Base-by-base conservation (phyloP, 345 rosid genomes). In the Euphorbia lathyris region DNA sequence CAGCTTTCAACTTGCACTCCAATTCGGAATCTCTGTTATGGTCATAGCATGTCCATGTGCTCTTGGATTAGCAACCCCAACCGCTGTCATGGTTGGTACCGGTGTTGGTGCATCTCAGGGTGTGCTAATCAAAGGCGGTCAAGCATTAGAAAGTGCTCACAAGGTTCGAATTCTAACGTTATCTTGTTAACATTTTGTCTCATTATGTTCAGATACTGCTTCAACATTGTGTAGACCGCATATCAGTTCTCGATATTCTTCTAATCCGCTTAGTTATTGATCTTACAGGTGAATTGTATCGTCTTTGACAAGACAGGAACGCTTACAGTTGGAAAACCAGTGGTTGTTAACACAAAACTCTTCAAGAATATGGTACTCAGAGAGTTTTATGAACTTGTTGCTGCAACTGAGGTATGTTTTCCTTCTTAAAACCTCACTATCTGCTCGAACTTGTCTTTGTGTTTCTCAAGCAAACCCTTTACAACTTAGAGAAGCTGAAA, bases 11-110 rank as follows among this genome's bases (percentile, higher is more conserved):
- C 90, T 94, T 29, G 91, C 97, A 42, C 93, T 94, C 51, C 99
- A 94, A 76, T 91, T 94, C n/a, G 99, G 99, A 51, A 94, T 94
- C 72, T 90, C 99, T 22, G 99, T 94, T 27, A 90, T 94, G 96
- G 99, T 94, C 74, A 91, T 94, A 60, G 99, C 99, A 40, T 94
- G 99, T 67, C 99, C 97, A 25, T 94, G 99, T 73, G 97, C 99
- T 71, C 84, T 94, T 13, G 97, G 97, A 10, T 83, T 94, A 13
- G 99, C 99, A n/a, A 94, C 99, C 61, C 97, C 99, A 23, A 94
- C 99, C 0, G 99, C 99, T 70, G 97, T 94, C 63, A 94, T 94
- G 99, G 99, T 94, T 47, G 99, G 97, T 22, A 91, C 99, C 5
- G 99, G 99, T 50, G 97, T 91, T 45, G 97, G 99, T 63, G 99